phyloP scores from a whole-genome alignment of 23 red algal species.

The Cyanidioschyzon merolae region DNA sequence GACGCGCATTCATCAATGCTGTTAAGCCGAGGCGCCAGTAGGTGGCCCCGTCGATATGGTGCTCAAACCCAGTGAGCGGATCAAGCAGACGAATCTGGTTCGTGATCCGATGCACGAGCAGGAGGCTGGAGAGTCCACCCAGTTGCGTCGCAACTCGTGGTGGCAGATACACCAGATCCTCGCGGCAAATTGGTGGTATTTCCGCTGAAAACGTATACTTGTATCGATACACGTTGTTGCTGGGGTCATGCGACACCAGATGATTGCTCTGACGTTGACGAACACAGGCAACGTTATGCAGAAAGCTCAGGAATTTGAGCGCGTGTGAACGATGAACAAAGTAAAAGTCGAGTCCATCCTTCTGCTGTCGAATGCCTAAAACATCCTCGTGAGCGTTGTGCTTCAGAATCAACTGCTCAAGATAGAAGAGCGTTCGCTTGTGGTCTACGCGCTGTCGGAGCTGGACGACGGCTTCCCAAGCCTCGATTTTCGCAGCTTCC shows the following conservation, averaged over 20 bases:
- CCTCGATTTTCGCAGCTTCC: constrained; percentile 92
- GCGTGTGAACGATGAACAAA: constrained; percentile 68
- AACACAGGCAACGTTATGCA: constrained; percentile 59
- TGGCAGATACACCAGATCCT: constrained; percentile 79
- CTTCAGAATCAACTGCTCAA: constrained; percentile 95
- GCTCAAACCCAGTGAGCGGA: constrained; percentile 50
- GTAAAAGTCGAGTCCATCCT: constrained; percentile 97
- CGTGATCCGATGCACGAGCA: constrained; percentile 62
- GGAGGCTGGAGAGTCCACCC: constrained; percentile 80
- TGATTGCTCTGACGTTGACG: constrained; percentile 74
- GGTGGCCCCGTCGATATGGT: constrained; percentile 31
- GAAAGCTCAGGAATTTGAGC: constrained; percentile 68
- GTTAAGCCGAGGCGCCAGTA: constrained; percentile 72
- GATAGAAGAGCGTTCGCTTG: constrained; percentile 88
- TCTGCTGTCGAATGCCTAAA: constrained; percentile 60
- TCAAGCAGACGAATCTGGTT: constrained; percentile 49
- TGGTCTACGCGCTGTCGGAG: constrained; percentile 89
- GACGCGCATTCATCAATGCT: constrained; percentile 53
- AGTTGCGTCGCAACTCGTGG: constrained; percentile 46
- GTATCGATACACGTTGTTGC: constrained; percentile 82
- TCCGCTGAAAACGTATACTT: constrained; percentile 98
- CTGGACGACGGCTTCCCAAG: constrained; percentile 98
- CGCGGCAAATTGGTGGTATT: constrained; percentile 77
- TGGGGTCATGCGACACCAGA: constrained; percentile 86
- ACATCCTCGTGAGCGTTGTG: constrained; percentile 85